Base-by-base conservation (phyloP, 805 yeast genomes). In the Maudiozyma pseudohumilis region DNA sequence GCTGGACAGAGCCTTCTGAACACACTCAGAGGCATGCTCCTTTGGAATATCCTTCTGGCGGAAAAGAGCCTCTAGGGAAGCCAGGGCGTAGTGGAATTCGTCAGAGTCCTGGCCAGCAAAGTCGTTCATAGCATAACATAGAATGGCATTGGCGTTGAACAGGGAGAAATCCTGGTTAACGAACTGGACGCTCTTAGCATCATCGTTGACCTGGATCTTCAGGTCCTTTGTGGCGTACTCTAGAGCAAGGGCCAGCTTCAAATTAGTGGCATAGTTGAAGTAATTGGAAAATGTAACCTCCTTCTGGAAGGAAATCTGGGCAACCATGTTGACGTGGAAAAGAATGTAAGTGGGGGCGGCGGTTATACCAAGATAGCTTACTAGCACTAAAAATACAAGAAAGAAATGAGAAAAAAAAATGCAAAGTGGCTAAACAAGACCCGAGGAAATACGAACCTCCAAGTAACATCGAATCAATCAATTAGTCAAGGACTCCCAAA, bases 111-210 rank as follows among this genome's bases (percentile, higher is more conserved):
- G 51, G 8, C 38, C 48, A 8, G 58, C 40, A 44, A 75, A 77
- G 43, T 74, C 76, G 13, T 62, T 56, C 21, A 74, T 63, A 43
- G 77, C 60, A 49, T 74, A 80, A 53, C 76, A 75, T 41, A 80
- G 78, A 33, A 80, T 75, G 16, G 92, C 77, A 52, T 80, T 79
- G 17, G 83, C 67, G 56, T 80, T 85, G 39, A 66, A 59, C 42
- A 81, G 65, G 47, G 69, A 71, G 23, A 60, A 53, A 2, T 46
- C 45, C 40, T 27, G 54, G 3, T 43, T 40, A 29, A 53, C 32
- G 32, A 60, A 45, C 38, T 53, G 57, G 24, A 56, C 42, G 29
- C 55, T 56, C 39, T 48, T 52, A 6, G 51, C 28, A 3, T 41
- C 45, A 29, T 45, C 49, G 34, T 45, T 32, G 10, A 52, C 36